Base-by-base conservation (phyloP, 371 early-diverging fungal species). In the Apophysomyces ossiformis region DNA sequence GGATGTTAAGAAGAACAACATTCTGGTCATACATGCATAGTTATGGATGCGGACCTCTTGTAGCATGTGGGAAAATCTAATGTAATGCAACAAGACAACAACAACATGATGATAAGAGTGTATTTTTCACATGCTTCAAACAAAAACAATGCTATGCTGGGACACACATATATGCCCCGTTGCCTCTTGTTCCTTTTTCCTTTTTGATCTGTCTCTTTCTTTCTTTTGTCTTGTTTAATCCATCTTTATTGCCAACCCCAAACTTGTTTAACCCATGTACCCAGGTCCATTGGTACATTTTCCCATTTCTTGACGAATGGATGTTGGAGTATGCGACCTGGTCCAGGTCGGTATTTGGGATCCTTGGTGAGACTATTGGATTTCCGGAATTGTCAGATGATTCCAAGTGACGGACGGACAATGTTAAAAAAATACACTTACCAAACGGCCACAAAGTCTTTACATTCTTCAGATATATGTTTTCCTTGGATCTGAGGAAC, bases 381-480 rank as follows among this genome's bases (percentile, higher is more conserved):
- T 26, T 26, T 26, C 32, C 32, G 32, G 32, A 26, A 37, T 38
- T 69, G 71, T 50, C 68, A 72, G 70, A 71, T 36, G 36, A 35
- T 18, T 77, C 61, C 69, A 66, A 76, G 38, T 72, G 41, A 2
- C 68, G 68, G 7, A 11, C 47, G 9, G 1, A 21, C 16, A 4
- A 50, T 5, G 16, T 7, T 21, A n/a, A n/a, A 60, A 36, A 77
- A 46, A 12, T 41, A 41, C 41, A 58, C 72, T 61, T 82, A 87
- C 90, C 95, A 95, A 46, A 78, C 75, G 41, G 77, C 80, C 37
- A 95, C 85, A 75, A 96, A 96, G 63, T 85, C 86, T 44, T 90
- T 88, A 61, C 94, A 89, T 64, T 92, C 93, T 7, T 65, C 61
- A 4, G 85, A 78, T 9, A 73, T 72, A 37, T 84, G 81, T 11